Percentiles rank a stretch among this genome's conserved stretches.
Evolutionary conservation across 2,329 filamentous ascomycete genomes (phyloP).

Genomic region (Aspergillus fructus): DNA sequence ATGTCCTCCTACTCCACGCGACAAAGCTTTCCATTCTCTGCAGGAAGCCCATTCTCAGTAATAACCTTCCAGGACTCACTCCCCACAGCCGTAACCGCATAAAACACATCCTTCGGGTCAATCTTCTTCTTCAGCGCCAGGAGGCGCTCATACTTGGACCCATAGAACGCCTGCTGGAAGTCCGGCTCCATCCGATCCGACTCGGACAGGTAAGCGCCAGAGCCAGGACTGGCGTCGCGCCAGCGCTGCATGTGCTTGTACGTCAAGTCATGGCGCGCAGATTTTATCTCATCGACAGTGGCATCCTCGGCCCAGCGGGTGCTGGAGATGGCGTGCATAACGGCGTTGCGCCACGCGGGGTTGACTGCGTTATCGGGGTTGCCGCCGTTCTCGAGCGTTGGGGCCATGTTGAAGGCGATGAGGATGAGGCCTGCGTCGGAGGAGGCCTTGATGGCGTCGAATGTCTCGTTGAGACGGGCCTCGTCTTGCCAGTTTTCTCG

Average conservation of each 20-base stretch:
- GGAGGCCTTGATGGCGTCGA: slow-evolving; percentile 20
- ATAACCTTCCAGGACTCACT: slow-evolving; percentile 9
- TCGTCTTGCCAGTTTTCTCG: slow-evolving; percentile 31
- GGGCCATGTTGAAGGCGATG: slow-evolving; percentile 6
- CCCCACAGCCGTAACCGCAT: slow-evolving; percentile 6
- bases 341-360: slow-evolving; percentile 45
- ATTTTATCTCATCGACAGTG: slow-evolving; percentile 25
- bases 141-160: neutral
- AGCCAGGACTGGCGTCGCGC: slow-evolving; percentile 25
- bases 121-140: neutral
- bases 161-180: slow-evolving; percentile 9
- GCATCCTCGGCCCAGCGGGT: slow-evolving; percentile 32
- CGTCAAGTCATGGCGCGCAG: slow-evolving; percentile 26
- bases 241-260: slow-evolving; percentile 7
- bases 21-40: neutral
- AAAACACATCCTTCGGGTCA: slow-evolving; percentile 7
- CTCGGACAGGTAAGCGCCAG: slow-evolving; percentile 9
- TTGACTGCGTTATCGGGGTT: slow-evolving; percentile 33
- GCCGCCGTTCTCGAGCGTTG: neutral
- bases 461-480: slow-evolving; percentile 28
- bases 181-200: neutral
- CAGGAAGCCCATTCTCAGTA: neutral
- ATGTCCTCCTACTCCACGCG: too few relatives aligned
- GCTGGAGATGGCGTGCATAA: slow-evolving; percentile 34
- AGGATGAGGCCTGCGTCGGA: slow-evolving; percentile 1